Percentiles rank a stretch among this genome's conserved stretches.
Evolutionary conservation across 2,329 filamentous ascomycete genomes (phyloP).

Genomic region (Emergomyces africanus): DNA sequence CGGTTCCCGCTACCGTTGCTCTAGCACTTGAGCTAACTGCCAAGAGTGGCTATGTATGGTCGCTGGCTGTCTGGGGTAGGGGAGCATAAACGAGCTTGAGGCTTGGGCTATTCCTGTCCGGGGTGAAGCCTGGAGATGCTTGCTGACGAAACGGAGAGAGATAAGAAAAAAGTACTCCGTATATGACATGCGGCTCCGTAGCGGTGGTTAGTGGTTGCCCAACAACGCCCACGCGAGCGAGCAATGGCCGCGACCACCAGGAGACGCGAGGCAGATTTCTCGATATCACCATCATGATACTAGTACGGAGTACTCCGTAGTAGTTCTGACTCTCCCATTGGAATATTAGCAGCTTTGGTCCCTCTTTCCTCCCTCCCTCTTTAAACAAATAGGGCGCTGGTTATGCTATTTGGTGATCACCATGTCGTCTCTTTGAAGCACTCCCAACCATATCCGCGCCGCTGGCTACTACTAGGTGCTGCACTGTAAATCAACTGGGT

Average conservation of each 20-base stretch:
- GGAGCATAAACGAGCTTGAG: neutral
- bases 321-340: neutral
- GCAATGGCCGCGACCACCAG: neutral
- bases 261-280: neutral
- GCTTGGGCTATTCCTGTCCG: neutral
- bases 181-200: neutral
- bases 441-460: neutral
- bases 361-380: neutral
- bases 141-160: neutral
- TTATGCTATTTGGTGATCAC: neutral
- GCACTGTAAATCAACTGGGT: neutral
- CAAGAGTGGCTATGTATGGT: neutral
- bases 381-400: neutral
- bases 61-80: no score
- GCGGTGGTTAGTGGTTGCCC: neutral
- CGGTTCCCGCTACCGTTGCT: neutral
- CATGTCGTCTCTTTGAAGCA: neutral
- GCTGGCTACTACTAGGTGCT: neutral
- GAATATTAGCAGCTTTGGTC: neutral
- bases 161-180: neutral
- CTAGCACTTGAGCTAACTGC: neutral
- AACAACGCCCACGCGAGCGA: neutral
- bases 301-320: no score
- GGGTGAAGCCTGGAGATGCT: neutral
- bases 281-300: no score